Evolutionary conservation across 495 filamentous ascomycete genomes (phyloP).

Genomic region (Neurospora tetraspora): DNA sequence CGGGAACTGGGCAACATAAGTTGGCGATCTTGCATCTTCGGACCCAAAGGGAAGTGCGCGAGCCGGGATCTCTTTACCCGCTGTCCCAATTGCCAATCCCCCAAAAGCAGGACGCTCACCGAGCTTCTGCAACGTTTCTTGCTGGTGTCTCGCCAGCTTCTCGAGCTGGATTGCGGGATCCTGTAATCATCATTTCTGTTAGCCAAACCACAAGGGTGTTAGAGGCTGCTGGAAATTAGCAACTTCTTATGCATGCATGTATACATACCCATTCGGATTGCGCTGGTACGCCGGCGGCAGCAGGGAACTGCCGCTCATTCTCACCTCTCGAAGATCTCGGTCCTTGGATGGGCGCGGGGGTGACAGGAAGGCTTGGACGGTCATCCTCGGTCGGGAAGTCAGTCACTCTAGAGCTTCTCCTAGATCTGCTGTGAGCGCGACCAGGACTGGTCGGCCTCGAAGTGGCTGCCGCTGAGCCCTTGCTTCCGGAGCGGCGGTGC

Average conservation of each 20-base stretch:
- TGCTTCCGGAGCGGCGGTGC: conserved; percentile 49
- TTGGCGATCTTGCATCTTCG: conserved; percentile 34
- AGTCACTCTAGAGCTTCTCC: conserved; percentile 56
- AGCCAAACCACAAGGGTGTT: conserved; percentile 47
- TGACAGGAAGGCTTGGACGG: conserved; percentile 82
- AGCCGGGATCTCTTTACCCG: conserved; percentile 25
- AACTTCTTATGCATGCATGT: conserved; percentile 31
- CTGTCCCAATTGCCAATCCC: conserved; percentile 11
- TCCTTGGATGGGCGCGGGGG: conserved; percentile 62
- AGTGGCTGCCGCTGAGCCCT: conserved; percentile 36
- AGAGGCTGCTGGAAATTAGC: conserved; percentile 39
- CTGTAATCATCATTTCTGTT: conserved; percentile 43
- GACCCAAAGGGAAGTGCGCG: conserved; percentile 39
- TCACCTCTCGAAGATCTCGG: conserved; percentile 30
- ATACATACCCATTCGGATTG: conserved; percentile 86
- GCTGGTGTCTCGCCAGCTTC: conserved; percentile 54
- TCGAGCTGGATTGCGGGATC: conserved; percentile 62
- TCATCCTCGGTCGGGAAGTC: conserved; percentile 81
- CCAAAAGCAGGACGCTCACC: conserved; percentile 14
- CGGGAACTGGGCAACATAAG: conserved; percentile 33
- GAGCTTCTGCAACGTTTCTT: conserved; percentile 39
- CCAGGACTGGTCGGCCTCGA: not conserved
- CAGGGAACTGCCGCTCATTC: conserved; percentile 48
- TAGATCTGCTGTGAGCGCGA: conserved; percentile 12
- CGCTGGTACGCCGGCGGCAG: conserved; percentile 69